Evolutionary conservation across 305 asterid species (phyloP), one percentile per base, ranked within the genome.

Genomic region (Rubia tinctorum): DNA sequence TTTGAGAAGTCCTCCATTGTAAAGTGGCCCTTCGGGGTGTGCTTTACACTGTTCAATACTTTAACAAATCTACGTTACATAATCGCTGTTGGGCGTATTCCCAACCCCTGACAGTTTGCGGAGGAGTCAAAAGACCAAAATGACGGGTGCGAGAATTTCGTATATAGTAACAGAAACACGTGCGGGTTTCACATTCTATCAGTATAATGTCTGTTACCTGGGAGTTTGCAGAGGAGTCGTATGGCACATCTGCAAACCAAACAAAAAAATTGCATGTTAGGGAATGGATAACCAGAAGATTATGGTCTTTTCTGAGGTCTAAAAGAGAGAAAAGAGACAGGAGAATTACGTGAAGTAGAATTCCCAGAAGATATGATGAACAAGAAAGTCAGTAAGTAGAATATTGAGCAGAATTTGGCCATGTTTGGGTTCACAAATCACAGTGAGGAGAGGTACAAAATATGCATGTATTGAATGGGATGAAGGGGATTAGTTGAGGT

Each of bases 1-100:
- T 73, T 75, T 80, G 79, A 92, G 85, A 66, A 89, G 42, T 15
- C 98, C 98, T 74, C 98, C 98, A 15, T 68, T 45, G 86, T 90
- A 90, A 27, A 90, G 89, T 69, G 98, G 82, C 14, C 76, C 75
- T 77, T 87, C 96, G 3, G 90, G 84, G 65, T 63, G 80, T 76
- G 49, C 10, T 77, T 84, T 87, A 53, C 97, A 91, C 97, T 88
- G 78, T 53, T 53, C 22, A 53, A 53, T 6, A 18, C 0, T n/a
- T 53, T n/a, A 18, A 53, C 0, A 53, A 18, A 49, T 0, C 12
- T 1, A 49, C 1, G 15, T 6, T 49, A 34, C 3, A 34, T 3
- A 34, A 34, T 34, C 39, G 39, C 5, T 34, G 39, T 4, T 34
- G 39, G 39, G 5, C 2, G 5, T 53, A 53, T 18, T 56, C 22